Percentiles rank a stretch among this genome's conserved stretches.
Conservation (phyloP, 257 asterid species). For the Catharanthus roseus region DNA sequence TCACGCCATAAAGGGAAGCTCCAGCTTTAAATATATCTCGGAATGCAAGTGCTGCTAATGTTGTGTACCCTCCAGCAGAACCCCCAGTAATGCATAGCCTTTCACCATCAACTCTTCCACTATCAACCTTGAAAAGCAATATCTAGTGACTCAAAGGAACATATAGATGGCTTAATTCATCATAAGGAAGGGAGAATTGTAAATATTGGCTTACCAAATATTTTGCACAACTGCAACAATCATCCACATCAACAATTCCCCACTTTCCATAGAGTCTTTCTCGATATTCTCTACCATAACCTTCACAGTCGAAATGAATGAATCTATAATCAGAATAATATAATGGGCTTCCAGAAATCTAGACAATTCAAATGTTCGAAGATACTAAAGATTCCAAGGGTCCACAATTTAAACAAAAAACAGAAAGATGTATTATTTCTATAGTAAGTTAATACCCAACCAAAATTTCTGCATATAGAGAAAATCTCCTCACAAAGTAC, state of each 20-base stretch:
- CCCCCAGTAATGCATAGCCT: conserved; percentile 92
- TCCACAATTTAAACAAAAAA: background rate
- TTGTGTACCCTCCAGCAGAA: conserved; percentile 98
- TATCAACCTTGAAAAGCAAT: conserved; percentile 51
- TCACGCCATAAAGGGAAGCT: conserved; percentile 88
- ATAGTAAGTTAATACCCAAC: background rate
- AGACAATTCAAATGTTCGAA: background rate
- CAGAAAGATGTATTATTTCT: background rate
- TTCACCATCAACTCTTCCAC: conserved; percentile 79
- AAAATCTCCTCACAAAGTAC: background rate
- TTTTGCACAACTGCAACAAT: conserved; percentile 95
- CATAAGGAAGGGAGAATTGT: conserved; percentile 10
- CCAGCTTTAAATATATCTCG: conserved; percentile 81
- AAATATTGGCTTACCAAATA: conserved; percentile 52
- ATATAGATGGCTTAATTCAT: conserved; percentile 1
- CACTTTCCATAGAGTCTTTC: conserved; percentile 77
- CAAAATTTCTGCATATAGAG: background rate
- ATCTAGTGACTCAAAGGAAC: conserved; percentile 8
- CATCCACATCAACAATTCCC: conserved; percentile 93
- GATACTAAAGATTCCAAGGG: background rate
- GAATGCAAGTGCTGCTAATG: conserved; percentile 94
- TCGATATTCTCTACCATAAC: conserved; percentile 91
- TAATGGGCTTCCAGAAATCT: conserved; percentile 6
- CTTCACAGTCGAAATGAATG: conserved; percentile 35
- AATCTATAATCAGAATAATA: conserved; percentile 1